Evolutionary conservation across 495 filamentous ascomycete genomes (phyloP).

Genomic region (Ramalina intermedia): DNA sequence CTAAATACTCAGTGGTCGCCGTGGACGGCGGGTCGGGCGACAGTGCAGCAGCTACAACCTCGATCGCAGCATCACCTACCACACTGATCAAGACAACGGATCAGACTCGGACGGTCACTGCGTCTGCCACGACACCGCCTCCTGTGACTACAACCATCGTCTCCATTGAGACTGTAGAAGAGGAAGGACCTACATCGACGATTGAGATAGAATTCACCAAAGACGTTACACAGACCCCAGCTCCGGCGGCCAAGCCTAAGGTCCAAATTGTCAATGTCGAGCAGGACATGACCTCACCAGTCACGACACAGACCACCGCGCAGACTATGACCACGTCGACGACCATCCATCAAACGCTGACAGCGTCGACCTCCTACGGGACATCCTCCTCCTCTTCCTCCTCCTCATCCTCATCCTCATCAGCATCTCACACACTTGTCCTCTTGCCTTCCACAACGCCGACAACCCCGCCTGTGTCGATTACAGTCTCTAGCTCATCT

Average conservation of each 20-base stretch:
- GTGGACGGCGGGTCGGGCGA: conserved; percentile 26
- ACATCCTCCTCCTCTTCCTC: conserved; percentile 36
- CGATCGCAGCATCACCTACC: conserved; percentile 9
- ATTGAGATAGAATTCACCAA: conserved; percentile 3
- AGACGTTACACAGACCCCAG: neutral
- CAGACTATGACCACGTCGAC: neutral
- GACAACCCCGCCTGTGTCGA: neutral
- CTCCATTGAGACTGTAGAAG: conserved; percentile 6
- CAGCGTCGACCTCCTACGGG: conserved; percentile 9
- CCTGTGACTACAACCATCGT: conserved; percentile 12
- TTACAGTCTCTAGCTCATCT: neutral
- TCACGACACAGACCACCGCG: neutral
- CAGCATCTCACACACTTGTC: neutral
- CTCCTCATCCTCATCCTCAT: conserved; percentile 1
- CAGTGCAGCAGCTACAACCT: conserved; percentile 11
- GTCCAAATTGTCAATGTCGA: conserved; percentile 3
- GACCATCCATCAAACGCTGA: conserved; percentile 19
- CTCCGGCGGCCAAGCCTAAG: neutral
- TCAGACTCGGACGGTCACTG: conserved; percentile 16
- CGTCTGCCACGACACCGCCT: conserved; percentile 9
- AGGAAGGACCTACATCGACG: conserved; percentile 4
- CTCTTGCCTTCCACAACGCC: neutral
- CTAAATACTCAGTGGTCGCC: conserved; percentile 33
- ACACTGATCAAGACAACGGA: conserved; percentile 23
- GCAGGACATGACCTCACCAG: neutral